Evolutionary conservation across 768 basidiomycete genomes (phyloP).

Genomic region (Boletellus ananiceps): DNA sequence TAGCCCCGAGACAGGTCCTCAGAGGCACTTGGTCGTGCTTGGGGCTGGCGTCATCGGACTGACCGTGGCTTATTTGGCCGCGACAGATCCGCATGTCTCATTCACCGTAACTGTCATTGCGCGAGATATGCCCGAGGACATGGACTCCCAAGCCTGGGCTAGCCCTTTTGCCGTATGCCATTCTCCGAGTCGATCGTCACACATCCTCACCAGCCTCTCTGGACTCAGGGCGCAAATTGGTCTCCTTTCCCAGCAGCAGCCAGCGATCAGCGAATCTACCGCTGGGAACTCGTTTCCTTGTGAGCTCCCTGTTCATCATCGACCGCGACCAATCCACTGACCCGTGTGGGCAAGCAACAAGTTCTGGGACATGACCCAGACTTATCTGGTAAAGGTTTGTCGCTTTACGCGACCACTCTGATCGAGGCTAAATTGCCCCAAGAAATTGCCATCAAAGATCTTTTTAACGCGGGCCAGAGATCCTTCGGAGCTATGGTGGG

Average conservation of each 20-base stretch:
- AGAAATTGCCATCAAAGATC: conserved; percentile 37
- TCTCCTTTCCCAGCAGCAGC: conserved; percentile 37
- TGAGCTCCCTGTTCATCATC: conserved; percentile 18
- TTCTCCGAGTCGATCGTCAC: neutral
- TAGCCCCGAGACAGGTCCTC: neutral
- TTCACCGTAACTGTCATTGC: conserved; percentile 31
- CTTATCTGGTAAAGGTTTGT: conserved; percentile 38
- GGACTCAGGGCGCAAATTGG: conserved; percentile 44
- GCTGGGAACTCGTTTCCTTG: conserved; percentile 42
- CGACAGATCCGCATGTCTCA: conserved; percentile 7
- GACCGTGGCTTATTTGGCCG: conserved; percentile 32
- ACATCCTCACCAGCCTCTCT: neutral
- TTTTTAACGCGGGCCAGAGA: conserved; percentile 24
- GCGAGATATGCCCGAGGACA: conserved; percentile 35
- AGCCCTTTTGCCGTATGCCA: conserved; percentile 48
- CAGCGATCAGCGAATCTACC: conserved; percentile 29
- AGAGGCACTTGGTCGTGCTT: conserved; percentile 28
- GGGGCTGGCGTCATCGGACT: conserved; percentile 40
- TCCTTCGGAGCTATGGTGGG: conserved; percentile 35
- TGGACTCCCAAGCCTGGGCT: conserved; percentile 42
- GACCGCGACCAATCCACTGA: conserved; percentile 4
- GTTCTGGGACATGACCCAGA: conserved; percentile 45
- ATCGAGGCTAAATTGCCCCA: conserved; percentile 3
- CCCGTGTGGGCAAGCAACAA: conserved; percentile 32
- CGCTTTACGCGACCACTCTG: neutral